A percentile compares a stretch with the other conserved stretches of the same genome.
phyloP scores from a whole-genome alignment of 768 basidiomycete species.

The Auriculariales sp. region DNA sequence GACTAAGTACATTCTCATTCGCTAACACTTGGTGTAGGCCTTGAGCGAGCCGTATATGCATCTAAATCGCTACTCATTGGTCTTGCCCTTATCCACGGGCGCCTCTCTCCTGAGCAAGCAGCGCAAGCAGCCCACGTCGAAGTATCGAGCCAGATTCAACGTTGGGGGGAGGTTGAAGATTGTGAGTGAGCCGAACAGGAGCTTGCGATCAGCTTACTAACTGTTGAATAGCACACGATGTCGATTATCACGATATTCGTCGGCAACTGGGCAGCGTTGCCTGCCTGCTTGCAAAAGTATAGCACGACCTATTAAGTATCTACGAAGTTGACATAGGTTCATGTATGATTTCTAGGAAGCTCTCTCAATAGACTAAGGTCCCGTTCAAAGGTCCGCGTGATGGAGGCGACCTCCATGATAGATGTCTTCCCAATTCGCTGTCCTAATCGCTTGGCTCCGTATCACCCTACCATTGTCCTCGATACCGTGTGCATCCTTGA shows the following conservation, averaged over 20 bases:
- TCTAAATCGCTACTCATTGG: constrained; percentile 87
- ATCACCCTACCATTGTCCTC: constrained; percentile 16
- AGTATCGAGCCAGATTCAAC: constrained; percentile 87
- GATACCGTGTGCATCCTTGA: constrained; percentile 11
- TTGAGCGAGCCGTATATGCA: constrained; percentile 81
- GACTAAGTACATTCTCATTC: constrained; percentile 1
- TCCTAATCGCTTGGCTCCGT: constrained; percentile 4
- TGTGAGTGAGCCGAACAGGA: constrained; percentile 41
- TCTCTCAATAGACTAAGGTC: no score
- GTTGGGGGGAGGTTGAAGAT: constrained; percentile 99
- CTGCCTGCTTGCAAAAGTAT: constrained; percentile 28
- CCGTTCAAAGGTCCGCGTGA: no score
- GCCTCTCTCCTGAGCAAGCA: constrained; percentile 70
- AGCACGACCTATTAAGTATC: neutral
- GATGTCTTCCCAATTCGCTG: no score
- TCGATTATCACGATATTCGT: constrained; percentile 89
- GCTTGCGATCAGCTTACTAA: neutral
- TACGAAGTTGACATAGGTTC: no score
- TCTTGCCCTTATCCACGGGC: constrained; percentile 66
- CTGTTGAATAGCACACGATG: constrained; percentile 69
- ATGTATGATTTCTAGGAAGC: no score
- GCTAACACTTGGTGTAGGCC: constrained; percentile 31
- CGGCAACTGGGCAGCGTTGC: constrained; percentile 72
- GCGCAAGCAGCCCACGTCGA: constrained; percentile 79
- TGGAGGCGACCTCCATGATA: no score